Percentiles rank a stretch among this genome's conserved stretches.
Conservation (phyloP, 73 alveolate species). For the Tetrahymena borealis region DNA sequence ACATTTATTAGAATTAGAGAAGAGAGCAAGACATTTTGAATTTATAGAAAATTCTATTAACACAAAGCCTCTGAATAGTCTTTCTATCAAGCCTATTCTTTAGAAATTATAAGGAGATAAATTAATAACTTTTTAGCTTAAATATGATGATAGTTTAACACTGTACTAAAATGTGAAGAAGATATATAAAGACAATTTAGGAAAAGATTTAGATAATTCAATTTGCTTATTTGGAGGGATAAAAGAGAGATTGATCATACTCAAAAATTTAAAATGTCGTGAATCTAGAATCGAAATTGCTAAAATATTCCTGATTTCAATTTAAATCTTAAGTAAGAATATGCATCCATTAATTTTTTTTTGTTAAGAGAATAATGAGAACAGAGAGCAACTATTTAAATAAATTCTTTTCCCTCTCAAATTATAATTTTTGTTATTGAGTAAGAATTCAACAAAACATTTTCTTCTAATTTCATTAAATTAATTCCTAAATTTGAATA, state of each 20-base stretch:
- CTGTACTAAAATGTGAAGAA: not conserved
- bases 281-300: not conserved
- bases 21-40: not conserved
- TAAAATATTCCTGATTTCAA: not conserved
- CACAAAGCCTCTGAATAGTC: not conserved
- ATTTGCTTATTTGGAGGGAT: not conserved
- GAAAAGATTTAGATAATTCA: not conserved
- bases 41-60: not conserved
- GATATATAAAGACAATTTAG: not conserved
- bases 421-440: not conserved
- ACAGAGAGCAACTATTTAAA: too few relatives aligned
- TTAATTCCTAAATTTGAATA: too few relatives aligned
- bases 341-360: too few relatives aligned
- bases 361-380: too few relatives aligned
- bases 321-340: not conserved
- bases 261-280: not conserved
- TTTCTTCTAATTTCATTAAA: too few relatives aligned
- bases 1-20: not conserved
- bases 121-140: not conserved
- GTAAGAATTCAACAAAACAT: not conserved
- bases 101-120: not conserved
- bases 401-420: conserved; percentile 4
- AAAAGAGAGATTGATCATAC: not conserved
- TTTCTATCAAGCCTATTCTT: not conserved
- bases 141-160: not conserved